Evolutionary conservation across 345 rosid genomes (phyloP), one percentile per base, ranked within the genome.

Genomic region (Linum lewisii): DNA sequence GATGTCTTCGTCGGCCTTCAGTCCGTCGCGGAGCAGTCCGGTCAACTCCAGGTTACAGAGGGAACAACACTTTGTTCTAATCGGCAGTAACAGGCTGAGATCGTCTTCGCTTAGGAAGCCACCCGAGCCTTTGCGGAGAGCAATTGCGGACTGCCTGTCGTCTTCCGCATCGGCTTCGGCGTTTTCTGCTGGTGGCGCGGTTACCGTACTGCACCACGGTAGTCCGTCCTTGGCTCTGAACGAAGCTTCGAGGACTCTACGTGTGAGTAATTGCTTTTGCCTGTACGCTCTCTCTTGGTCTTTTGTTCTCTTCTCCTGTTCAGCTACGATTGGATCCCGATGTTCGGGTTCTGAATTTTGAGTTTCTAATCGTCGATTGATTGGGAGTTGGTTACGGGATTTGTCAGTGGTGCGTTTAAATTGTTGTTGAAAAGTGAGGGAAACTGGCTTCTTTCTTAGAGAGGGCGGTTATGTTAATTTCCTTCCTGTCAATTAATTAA

Each of bases 41-140:
- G 89, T 84, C 51, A 80, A 86, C 75, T 76, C 79, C 32, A 73
- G 96, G 73, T 21, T 80, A 62, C 83, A 85, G 66, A 87, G 58
- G 24, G 59, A 55, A 34, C 72, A 78, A 73, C 72, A 73, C 0
- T 71, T 67, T 47, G 70, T 61, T 5, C 42, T 58, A 29, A 5
- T 72, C 24, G 79, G 83, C 38, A 75, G 83, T 8, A 83, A 94
- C 47, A 79, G 99, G 53, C 78, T 87, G 71, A 89, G 97, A 90
- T 93, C 96, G 70, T 84, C 95, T 45, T 77, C 84, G 3, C 59
- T 76, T 10, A 89, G 78, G 77, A 90, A 89, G 74, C 97, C 87
- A 18, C 99, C 99, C 24, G 99, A 93, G 84, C 99, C 97, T 9
- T 77, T 93, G 58, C 94, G 95, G 21, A 83, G 95, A 11, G 95